Conservation (phyloP, 2,329 filamentous ascomycete genomes). For the Elsinoe ampelina region DNA sequence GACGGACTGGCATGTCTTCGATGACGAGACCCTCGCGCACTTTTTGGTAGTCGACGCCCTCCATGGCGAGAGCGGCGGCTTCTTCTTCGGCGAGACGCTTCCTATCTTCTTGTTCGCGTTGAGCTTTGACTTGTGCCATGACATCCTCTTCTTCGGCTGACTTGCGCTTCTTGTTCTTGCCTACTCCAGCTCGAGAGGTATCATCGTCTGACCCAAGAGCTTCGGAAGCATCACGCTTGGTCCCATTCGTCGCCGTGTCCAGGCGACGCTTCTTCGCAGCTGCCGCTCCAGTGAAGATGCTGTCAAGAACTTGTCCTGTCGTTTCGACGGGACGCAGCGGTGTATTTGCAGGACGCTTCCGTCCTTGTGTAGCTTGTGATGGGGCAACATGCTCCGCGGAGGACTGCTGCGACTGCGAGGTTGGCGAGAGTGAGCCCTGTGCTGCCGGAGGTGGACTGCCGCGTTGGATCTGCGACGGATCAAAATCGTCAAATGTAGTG, state of each 20-base stretch:
- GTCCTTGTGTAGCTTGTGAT: conserved; percentile 23
- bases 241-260: conserved; percentile 42
- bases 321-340: conserved; percentile 18
- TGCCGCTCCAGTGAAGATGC: conserved; percentile 65
- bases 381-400: conserved; percentile 13
- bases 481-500: conserved; percentile 40
- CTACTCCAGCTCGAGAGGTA: conserved; percentile 7
- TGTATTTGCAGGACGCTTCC: conserved; percentile 23
- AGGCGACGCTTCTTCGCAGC: conserved; percentile 70
- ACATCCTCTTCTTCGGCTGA: conserved; percentile 53
- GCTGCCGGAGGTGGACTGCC: conserved; percentile 14
- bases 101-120: conserved; percentile 44
- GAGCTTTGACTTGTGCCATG: conserved; percentile 48
- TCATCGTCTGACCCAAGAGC: conserved; percentile 15
- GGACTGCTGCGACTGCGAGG: conserved; percentile 19
- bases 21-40: conserved; percentile 67
- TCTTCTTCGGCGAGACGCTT: conserved; percentile 54
- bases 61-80: conserved; percentile 48
- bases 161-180: conserved; percentile 29
- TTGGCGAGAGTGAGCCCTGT: conserved; percentile 1
- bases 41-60: conserved; percentile 59
- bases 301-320: conserved; percentile 51
- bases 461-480: conserved; percentile 24
- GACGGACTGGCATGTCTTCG: conserved; percentile 59
- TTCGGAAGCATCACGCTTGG: conserved; percentile 23